Percentiles rank a stretch among this genome's conserved stretches.
These are phyloP conservation scores for Chimonanthus salicifolius DNA, from an alignment of 164 flowering plant genomes.

Conservation along the genomic window DNA sequence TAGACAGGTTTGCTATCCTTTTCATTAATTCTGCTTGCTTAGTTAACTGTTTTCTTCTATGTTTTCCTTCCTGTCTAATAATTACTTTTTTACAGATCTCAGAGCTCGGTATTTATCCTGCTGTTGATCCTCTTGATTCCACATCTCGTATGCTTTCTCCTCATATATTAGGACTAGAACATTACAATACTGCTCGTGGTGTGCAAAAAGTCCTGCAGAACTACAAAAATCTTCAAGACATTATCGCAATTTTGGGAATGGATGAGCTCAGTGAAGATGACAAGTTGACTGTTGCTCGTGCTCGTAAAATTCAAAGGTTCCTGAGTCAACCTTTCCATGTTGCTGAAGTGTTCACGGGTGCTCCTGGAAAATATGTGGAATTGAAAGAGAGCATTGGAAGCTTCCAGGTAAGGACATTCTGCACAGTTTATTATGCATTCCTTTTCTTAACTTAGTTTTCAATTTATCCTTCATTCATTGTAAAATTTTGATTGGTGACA, in stretches of 20 bases:
- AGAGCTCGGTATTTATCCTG: constrained; percentile 94
- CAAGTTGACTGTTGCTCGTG: constrained; percentile 92
- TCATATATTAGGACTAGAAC: constrained; percentile 83
- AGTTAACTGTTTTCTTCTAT: neutral
- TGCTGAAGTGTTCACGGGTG: constrained; percentile 98
- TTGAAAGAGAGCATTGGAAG: constrained; percentile 88
- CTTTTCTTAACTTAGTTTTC: neutral
- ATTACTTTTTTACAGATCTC: constrained; percentile 92
- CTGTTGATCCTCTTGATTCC: constrained; percentile 54
- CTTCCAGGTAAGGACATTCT: neutral
- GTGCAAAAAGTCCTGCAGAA: constrained; percentile 91
- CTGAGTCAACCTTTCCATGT: constrained; percentile 98
- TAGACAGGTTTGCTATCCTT: constrained; percentile 50
- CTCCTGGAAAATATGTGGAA: constrained; percentile 94
- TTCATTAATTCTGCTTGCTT: neutral
- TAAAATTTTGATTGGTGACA: neutral
- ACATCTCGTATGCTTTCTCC: constrained; percentile 98
- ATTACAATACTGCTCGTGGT: constrained; percentile 94
- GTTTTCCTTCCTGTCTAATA: constrained; percentile 59
- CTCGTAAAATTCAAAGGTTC: constrained; percentile 87
- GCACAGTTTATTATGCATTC: neutral
- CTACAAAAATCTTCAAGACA: constrained; percentile 95
- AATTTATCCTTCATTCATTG: neutral
- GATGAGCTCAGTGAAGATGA: constrained; percentile 99
- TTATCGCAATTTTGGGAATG: constrained; percentile 98